These are phyloP conservation scores for Pisolithus tinctorius DNA, from an alignment of 768 basidiomycete genomes.

Conservation along the genomic window DNA sequence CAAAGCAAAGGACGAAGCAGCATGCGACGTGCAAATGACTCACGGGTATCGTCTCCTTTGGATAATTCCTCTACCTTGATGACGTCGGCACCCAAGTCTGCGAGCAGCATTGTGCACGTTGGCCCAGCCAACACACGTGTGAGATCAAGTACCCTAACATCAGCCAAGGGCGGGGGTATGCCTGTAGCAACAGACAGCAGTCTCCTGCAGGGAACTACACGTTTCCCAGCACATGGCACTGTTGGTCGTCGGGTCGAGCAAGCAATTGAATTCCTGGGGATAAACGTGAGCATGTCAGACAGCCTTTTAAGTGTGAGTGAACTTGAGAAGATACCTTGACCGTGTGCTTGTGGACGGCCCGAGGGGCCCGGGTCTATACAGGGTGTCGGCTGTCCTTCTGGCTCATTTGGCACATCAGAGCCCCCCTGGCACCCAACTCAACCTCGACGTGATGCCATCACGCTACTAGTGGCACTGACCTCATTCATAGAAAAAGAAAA, in stretches of 20 bases:
- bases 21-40: conserved; percentile 17
- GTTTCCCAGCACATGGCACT: background rate
- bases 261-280: no score
- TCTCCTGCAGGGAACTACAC: conserved; percentile 2
- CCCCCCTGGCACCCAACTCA: conserved; percentile 19
- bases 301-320: background rate
- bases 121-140: conserved; percentile 91
- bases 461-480: background rate
- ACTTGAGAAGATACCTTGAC: no score
- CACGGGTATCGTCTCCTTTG: conserved; percentile 86
- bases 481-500: conserved; percentile 1
- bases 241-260: background rate
- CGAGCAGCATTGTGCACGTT: conserved; percentile 89
- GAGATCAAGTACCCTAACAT: conserved; percentile 80
- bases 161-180: conserved; percentile 73
- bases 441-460: conserved; percentile 6
- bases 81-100: conserved; percentile 88
- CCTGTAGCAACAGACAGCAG: conserved; percentile 28
- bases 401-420: conserved; percentile 2
- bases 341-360: background rate
- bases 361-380: conserved; percentile 9
- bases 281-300: no score
- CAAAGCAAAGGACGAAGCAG: conserved; percentile 8
- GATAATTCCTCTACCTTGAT: conserved; percentile 83
- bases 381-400: conserved; percentile 23